Percentiles rank a stretch among this genome's conserved stretches.
These are phyloP conservation scores for Amanita rubescens DNA, from an alignment of 768 basidiomycete genomes.

Conservation along the genomic window DNA sequence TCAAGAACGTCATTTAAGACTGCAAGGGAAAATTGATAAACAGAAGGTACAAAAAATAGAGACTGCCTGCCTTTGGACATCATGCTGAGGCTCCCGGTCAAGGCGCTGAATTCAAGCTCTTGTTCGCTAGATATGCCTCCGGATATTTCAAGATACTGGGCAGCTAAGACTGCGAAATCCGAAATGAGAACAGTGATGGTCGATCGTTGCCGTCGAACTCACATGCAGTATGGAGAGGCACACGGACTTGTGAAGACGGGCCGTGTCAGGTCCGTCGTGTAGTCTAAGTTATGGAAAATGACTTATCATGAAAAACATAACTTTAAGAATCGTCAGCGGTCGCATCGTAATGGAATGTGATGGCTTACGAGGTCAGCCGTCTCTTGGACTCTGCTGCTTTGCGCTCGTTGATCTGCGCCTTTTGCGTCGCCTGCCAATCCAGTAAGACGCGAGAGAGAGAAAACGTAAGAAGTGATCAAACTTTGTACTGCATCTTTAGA, in stretches of 20 bases:
- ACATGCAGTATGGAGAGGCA: slow-evolving; percentile 74
- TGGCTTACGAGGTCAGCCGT: slow-evolving; percentile 68
- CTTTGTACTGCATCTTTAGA: slow-evolving; percentile 66
- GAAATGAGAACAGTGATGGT: slow-evolving; percentile 12
- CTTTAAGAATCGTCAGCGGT: slow-evolving; percentile 23
- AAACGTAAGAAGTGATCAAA: slow-evolving; percentile 14
- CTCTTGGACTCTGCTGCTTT: slow-evolving; percentile 77
- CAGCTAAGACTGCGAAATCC: slow-evolving; percentile 51
- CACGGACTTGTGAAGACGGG: slow-evolving; percentile 56
- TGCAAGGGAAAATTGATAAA: slow-evolving; percentile 16
- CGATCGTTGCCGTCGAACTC: slow-evolving; percentile 13
- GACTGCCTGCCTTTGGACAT: slow-evolving; percentile 68
- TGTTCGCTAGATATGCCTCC: slow-evolving; percentile 67
- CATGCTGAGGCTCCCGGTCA: slow-evolving; percentile 76
- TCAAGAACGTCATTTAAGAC: slow-evolving; percentile 78
- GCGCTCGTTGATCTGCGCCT: slow-evolving; percentile 71
- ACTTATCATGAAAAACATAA: slow-evolving; percentile 77
- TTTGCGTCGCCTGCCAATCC: slow-evolving; percentile 46
- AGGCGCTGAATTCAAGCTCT: slow-evolving; percentile 82
- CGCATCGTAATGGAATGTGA: slow-evolving; percentile 7
- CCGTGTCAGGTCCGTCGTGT: slow-evolving; percentile 8
- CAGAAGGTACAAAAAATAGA: slow-evolving; percentile 7
- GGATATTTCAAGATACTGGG: slow-evolving; percentile 87
- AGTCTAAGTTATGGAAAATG: background rate
- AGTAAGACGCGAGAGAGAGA: background rate